These are phyloP conservation scores for Rhizoclosmatium globosum DNA, from an alignment of 192 early-diverging fungal species.

Conservation along the genomic window DNA sequence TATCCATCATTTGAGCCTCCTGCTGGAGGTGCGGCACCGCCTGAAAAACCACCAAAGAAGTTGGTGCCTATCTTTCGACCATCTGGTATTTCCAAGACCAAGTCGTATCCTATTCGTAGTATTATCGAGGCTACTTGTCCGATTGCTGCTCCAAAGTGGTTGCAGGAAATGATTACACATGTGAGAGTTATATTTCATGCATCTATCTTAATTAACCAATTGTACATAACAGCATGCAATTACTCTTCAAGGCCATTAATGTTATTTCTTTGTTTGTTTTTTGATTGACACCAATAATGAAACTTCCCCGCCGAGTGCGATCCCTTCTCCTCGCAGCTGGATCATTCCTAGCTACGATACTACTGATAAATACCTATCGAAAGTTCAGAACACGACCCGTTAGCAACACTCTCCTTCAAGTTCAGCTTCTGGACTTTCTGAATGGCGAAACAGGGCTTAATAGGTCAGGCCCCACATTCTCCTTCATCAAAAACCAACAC, in stretches of 20 bases:
- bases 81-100: conserved; percentile 45
- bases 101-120: conserved; percentile 53
- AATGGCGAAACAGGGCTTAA: conserved; percentile 3
- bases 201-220: no score
- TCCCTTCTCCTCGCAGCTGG: neutral
- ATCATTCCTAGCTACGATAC: neutral
- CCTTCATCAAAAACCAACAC: neutral
- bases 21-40: neutral
- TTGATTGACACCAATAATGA: neutral
- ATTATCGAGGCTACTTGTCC: conserved; percentile 58
- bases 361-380: neutral
- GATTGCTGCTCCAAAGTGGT: conserved; percentile 55
- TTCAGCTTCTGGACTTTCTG: conserved; percentile 22
- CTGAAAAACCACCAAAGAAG: conserved; percentile 35
- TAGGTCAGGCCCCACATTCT: neutral
- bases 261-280: neutral
- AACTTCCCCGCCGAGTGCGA: conserved; percentile 7
- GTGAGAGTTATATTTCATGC: neutral
- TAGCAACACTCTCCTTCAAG: neutral
- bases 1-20: conserved; percentile 57
- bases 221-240: neutral
- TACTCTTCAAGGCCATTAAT: neutral
- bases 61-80: conserved; percentile 52
- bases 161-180: conserved; percentile 43
- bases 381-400: neutral